Conservation (phyloP, 1,284 basidiomycete genomes). For the Ganoderma sinense region DNA sequence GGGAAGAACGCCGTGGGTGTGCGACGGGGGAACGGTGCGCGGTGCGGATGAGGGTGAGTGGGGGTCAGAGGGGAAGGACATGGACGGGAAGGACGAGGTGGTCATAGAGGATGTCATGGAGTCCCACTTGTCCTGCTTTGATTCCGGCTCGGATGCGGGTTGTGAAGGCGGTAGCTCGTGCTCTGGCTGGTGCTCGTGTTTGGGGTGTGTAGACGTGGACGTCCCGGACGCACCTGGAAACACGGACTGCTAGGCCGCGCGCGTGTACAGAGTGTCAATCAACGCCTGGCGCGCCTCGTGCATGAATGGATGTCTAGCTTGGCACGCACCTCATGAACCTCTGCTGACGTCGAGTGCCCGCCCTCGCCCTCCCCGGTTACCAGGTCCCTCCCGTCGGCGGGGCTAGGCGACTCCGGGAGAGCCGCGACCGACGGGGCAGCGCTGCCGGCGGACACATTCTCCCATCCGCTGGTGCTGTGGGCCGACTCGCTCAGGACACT, state of each 20-base stretch:
- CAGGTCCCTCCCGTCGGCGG: slow-evolving; percentile 54
- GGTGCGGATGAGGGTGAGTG: slow-evolving; percentile 46
- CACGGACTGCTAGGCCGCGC: slow-evolving; percentile 24
- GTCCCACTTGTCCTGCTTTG: slow-evolving; percentile 68
- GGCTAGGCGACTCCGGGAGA: slow-evolving; percentile 36
- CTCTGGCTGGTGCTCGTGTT: slow-evolving; percentile 27
- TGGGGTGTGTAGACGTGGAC: slow-evolving; percentile 28
- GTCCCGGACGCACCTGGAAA: slow-evolving; percentile 29
- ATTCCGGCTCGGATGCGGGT: slow-evolving; percentile 39
- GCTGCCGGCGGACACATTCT: slow-evolving; percentile 48
- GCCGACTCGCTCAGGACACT: slow-evolving; percentile 25
- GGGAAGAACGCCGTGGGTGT: slow-evolving; percentile 21
- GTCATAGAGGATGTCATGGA: slow-evolving; percentile 67
- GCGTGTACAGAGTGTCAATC: slow-evolving; percentile 3
- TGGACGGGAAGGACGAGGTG: slow-evolving; percentile 75
- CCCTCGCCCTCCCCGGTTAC: slow-evolving; percentile 53
- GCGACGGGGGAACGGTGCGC: slow-evolving; percentile 29
- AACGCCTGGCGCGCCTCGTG: slow-evolving; percentile 6
- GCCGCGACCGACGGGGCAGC: slow-evolving; percentile 28
- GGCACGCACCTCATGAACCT: slow-evolving; percentile 36
- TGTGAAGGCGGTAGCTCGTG: slow-evolving; percentile 22
- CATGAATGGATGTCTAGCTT: neutral
- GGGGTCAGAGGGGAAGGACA: slow-evolving; percentile 67
- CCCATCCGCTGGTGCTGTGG: slow-evolving; percentile 54
- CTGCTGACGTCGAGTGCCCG: slow-evolving; percentile 32